phyloP scores from a whole-genome alignment of 1,284 basidiomycete species.

The Athelia sp. region DNA sequence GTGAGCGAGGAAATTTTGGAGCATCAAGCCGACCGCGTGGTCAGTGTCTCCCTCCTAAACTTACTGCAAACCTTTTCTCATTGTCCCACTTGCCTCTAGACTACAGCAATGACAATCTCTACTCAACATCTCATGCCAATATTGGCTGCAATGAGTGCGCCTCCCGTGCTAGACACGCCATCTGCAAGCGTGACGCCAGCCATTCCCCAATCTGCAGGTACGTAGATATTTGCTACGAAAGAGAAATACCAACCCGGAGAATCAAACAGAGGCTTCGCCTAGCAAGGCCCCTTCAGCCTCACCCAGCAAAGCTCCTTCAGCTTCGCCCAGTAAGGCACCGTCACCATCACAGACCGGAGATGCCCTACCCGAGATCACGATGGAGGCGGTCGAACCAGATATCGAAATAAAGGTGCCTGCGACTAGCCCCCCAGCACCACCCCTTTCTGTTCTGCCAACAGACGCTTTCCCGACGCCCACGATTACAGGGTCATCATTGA shows the following conservation, averaged over 20 bases:
- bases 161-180: conserved; percentile 10
- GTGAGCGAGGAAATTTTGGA: conserved; percentile 74
- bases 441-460: conserved; percentile 5
- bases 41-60: conserved; percentile 28
- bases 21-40: conserved; percentile 57
- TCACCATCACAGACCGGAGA: not conserved
- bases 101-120: conserved; percentile 81
- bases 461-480: conserved; percentile 2
- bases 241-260: conserved; percentile 2
- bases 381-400: conserved; percentile 40
- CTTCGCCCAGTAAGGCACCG: not conserved
- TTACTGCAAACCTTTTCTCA: conserved; percentile 3
- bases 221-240: too few relatives aligned
- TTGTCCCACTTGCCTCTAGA: conserved; percentile 37
- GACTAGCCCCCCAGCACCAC: conserved; percentile 14
- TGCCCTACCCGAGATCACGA: not conserved
- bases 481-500: conserved; percentile 17
- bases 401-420: conserved; percentile 37
- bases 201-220: too few relatives aligned
- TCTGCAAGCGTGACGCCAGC: conserved; percentile 1
- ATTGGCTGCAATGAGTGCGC: conserved; percentile 13
- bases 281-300: too few relatives aligned
- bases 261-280: not conserved
- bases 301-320: not conserved
- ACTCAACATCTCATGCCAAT: conserved; percentile 73